Evolutionary conservation across 2,329 filamentous ascomycete genomes (phyloP), one percentile per base, ranked within the genome.

Genomic region (Alternaria sp.): DNA sequence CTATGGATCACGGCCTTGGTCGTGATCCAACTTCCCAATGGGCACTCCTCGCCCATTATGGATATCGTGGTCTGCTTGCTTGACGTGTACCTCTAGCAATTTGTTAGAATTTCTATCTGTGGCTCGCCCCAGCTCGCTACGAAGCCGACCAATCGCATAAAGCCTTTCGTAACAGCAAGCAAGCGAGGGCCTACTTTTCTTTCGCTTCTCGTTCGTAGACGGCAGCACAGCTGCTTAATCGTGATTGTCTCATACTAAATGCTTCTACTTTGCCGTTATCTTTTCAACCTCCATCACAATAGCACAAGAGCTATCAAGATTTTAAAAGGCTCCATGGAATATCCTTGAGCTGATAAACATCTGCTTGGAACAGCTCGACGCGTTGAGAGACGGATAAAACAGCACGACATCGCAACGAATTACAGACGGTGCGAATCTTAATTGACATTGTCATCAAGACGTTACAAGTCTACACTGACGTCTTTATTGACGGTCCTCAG

Each of bases 401-500:
- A 4, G 14, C 7, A 45, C 43, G 9, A 30, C 3, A 28, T 8
- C 40, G 10, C 25, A 30, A 46, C 43, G 27, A 18, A 46, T 1
- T 30, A 14, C 18, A 30, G 7, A 34, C 9, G 5, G 10, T 2
- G 9, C 5, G 22, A 36, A n/a, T 20, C 36, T 36, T 12, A 7
- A 27, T 12, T 27, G 12, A 8, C 30, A 9, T 27, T n/a, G 5
- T n/a, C 5, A 36, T 36, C 4, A 1, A 34, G 8, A 14, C 20
- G 20, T 18, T 25, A 2, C 6, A 36, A 5, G 4, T n/a, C 14
- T 11, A 4, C 18, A 11, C 5, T 27, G n/a, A 16, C 20, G 11
- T 18, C 50, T 12, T 45, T 51, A 11, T 30, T 51, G 38, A 57
- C 44, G 5, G 40, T 28, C 28, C 46, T n/a, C 4, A 45, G 40